Evolutionary conservation across 768 basidiomycete genomes (phyloP).

Genomic region (Kwoniella heveanensis): DNA sequence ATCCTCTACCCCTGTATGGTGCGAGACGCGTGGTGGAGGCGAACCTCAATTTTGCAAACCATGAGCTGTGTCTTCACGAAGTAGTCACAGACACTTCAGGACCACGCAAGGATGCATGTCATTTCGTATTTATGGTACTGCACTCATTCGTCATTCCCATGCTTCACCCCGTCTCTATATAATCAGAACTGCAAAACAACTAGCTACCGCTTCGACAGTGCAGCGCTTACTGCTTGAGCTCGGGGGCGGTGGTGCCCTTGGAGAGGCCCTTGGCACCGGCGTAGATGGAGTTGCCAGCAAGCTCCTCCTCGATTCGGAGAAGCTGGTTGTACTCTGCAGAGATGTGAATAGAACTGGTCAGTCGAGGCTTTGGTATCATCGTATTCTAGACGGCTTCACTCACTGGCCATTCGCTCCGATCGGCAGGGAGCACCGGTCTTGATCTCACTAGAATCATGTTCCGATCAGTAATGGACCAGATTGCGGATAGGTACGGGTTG

Average conservation of each 20-base stretch:
- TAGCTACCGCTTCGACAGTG: background rate
- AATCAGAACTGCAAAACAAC: background rate
- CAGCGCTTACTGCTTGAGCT: slow-evolving; percentile 38
- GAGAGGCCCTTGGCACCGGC: slow-evolving; percentile 81
- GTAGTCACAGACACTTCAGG: no score
- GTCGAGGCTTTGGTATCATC: no score
- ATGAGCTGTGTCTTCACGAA: no score
- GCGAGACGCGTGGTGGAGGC: slow-evolving; percentile 15
- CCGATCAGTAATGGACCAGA: background rate
- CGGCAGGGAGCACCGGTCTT: slow-evolving; percentile 98
- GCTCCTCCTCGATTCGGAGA: slow-evolving; percentile 65
- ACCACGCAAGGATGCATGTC: slow-evolving; percentile 10
- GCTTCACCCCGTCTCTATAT: background rate
- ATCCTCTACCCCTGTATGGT: no score
- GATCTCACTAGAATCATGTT: slow-evolving; percentile 77
- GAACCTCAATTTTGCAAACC: slow-evolving; percentile 1
- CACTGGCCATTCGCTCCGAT: slow-evolving; percentile 76
- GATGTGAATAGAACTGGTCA: no score
- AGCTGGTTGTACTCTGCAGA: slow-evolving; percentile 53
- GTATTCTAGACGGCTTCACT: no score
- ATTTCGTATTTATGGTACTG: slow-evolving; percentile 1
- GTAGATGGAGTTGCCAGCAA: slow-evolving; percentile 68
- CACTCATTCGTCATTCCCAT: background rate
- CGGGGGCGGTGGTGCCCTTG: slow-evolving; percentile 71
- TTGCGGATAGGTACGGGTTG: background rate